Evolutionary conservation across 257 asterid genomes (phyloP).

Genomic region (Gentiana straminea): DNA sequence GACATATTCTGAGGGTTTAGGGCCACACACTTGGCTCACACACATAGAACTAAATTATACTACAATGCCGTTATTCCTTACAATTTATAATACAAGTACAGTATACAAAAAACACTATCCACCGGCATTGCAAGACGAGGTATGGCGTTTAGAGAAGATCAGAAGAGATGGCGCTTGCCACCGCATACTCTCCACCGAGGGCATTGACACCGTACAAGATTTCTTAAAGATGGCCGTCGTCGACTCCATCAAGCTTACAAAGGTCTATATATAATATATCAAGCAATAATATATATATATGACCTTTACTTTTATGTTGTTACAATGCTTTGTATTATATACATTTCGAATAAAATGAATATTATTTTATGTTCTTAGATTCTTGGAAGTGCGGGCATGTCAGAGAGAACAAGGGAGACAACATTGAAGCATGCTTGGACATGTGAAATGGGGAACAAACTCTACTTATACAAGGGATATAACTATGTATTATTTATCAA

Average conservation of each 20-base stretch:
- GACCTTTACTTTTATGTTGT: no score
- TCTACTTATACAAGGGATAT: conserved; percentile 23
- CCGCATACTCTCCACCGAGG: conserved; percentile 28
- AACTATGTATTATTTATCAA: conserved; percentile 22
- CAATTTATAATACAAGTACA: conserved; percentile 4
- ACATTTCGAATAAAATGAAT: no score
- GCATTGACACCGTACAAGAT: conserved; percentile 53
- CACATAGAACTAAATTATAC: no score
- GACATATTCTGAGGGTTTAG: no score
- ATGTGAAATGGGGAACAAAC: conserved; percentile 50
- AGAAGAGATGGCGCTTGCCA: conserved; percentile 63
- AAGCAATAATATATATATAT: not conserved
- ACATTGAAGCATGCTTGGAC: conserved; percentile 48
- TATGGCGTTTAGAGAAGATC: conserved; percentile 72
- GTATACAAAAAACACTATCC: conserved; percentile 79
- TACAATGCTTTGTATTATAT: no score
- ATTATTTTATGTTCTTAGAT: conserved; percentile 16
- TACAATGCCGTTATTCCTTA: no score
- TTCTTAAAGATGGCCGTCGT: conserved; percentile 39
- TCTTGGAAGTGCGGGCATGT: conserved; percentile 52
- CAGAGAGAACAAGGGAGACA: conserved; percentile 59
- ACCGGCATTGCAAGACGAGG: conserved; percentile 49
- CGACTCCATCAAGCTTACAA: conserved; percentile 33
- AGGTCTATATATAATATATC: conserved; percentile 8
- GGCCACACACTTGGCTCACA: no score